These are phyloP conservation scores for Forsythia suspensa DNA, from an alignment of 257 asterid species.

Conservation along the genomic window DNA sequence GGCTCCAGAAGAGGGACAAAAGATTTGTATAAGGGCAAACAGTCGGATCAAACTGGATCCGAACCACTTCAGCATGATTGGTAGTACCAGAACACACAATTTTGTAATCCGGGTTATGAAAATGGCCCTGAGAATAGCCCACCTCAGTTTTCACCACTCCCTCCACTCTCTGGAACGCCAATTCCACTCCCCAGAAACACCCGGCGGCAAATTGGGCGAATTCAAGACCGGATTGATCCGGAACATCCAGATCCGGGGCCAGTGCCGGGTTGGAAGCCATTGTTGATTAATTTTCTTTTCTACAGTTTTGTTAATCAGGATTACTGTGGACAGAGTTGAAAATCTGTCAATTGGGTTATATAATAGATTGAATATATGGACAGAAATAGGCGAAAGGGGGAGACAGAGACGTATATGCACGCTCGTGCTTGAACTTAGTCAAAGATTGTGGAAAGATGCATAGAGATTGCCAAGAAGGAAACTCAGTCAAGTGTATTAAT, in stretches of 20 bases:
- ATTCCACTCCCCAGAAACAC: constrained; percentile 85
- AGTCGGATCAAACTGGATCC: constrained; percentile 70
- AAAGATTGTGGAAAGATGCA: background rate
- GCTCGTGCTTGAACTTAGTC: background rate
- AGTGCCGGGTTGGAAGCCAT: constrained; percentile 73
- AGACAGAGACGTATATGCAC: background rate
- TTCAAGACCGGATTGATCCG: constrained; percentile 49
- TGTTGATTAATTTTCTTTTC: background rate
- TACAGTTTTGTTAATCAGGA: background rate
- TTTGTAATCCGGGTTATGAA: constrained; percentile 57
- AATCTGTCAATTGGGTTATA: background rate
- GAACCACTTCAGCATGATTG: constrained; percentile 70
- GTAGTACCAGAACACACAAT: constrained; percentile 70
- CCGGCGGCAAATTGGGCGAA: constrained; percentile 86
- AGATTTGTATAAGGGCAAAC: constrained; percentile 55
- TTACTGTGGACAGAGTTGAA: background rate
- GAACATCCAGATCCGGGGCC: constrained; percentile 62
- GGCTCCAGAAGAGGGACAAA: constrained; percentile 72
- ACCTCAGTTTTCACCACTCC: constrained; percentile 87
- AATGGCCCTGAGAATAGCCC: constrained; percentile 79
- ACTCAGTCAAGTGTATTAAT: background rate
- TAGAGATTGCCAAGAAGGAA: background rate
- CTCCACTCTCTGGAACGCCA: constrained; percentile 63
- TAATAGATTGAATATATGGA: background rate
- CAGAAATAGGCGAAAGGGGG: background rate